Conservation (phyloP, 2,329 filamentous ascomycete genomes). For the Claviceps pusilla region DNA sequence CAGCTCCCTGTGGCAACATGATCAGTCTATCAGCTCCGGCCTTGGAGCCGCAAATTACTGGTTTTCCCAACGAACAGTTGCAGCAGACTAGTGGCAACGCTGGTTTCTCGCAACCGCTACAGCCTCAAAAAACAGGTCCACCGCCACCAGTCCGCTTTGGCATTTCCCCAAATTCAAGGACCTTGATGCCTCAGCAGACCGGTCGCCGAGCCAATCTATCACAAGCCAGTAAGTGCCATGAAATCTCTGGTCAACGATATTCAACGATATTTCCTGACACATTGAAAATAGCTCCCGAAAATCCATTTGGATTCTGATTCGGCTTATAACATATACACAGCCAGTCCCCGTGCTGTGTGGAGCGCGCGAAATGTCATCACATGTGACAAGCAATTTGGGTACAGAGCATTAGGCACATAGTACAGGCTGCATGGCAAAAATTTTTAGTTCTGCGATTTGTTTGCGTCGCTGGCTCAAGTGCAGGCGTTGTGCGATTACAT, state of each 20-base stretch:
- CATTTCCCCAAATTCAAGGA: conserved; percentile 55
- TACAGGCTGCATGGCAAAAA: neutral
- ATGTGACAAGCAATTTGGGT: neutral
- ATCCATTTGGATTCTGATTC: conserved; percentile 36
- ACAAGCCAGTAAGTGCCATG: conserved; percentile 68
- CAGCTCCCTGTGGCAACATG: conserved; percentile 26
- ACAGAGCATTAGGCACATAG: neutral
- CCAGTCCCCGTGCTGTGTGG: neutral
- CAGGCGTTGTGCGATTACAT: neutral
- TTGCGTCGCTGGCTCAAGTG: neutral
- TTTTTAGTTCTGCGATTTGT: neutral
- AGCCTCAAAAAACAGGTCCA: conserved; percentile 43
- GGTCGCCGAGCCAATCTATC: conserved; percentile 79
- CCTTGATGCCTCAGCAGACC: conserved; percentile 71
- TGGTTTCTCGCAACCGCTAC: conserved; percentile 33
- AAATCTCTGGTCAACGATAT: neutral
- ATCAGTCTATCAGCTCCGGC: conserved; percentile 45
- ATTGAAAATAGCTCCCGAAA: conserved; percentile 29
- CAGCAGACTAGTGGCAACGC: conserved; percentile 36
- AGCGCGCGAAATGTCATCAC: neutral
- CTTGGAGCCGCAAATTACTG: conserved; percentile 45
- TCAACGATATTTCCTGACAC: neutral
- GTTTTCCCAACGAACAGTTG: conserved; percentile 31
- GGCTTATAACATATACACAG: neutral
- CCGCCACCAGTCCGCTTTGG: conserved; percentile 82